Conservation (phyloP, 2,329 filamentous ascomycete species). For the Claviceps digitariae region DNA sequence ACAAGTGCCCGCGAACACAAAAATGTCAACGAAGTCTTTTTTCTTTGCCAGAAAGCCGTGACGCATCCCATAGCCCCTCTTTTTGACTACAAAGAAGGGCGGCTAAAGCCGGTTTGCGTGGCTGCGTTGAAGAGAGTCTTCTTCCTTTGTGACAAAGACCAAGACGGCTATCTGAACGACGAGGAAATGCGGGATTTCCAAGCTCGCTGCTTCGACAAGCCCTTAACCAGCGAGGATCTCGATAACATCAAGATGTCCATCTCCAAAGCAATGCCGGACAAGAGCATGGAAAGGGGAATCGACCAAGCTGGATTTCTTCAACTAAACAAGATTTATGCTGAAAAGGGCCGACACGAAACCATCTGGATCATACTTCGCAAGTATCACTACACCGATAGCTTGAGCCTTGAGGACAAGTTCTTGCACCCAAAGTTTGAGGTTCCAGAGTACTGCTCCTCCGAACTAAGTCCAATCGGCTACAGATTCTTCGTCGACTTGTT, state of each 20-base stretch:
- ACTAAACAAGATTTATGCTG: conserved; percentile 89
- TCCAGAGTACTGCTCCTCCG: conserved; percentile 79
- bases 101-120: conserved; percentile 77
- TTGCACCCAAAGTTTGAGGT: conserved; percentile 91
- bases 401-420: conserved; percentile 83
- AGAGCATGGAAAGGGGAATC: conserved; percentile 57
- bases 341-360: conserved; percentile 94
- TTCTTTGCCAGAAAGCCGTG: conserved; percentile 94
- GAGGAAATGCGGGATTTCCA: conserved; percentile 87
- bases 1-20: conserved; percentile 84
- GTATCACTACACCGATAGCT: conserved; percentile 90
- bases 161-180: conserved; percentile 85
- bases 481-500: conserved; percentile 97
- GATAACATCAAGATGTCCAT: conserved; percentile 86
- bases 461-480: conserved; percentile 87
- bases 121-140: conserved; percentile 83
- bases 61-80: conserved; percentile 93
- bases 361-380: conserved; percentile 95
- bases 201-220: conserved; percentile 80
- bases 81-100: conserved; percentile 87
- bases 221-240: conserved; percentile 66
- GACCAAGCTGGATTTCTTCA: conserved; percentile 74
- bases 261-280: conserved; percentile 49
- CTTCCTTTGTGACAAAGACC: conserved; percentile 91
- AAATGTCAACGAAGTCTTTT: conserved; percentile 94